A percentile compares a stretch with the other conserved stretches of the same genome.
These are phyloP conservation scores for Aspergillus floridensis DNA, from an alignment of 2,329 filamentous ascomycete genomes.

Conservation along the genomic window DNA sequence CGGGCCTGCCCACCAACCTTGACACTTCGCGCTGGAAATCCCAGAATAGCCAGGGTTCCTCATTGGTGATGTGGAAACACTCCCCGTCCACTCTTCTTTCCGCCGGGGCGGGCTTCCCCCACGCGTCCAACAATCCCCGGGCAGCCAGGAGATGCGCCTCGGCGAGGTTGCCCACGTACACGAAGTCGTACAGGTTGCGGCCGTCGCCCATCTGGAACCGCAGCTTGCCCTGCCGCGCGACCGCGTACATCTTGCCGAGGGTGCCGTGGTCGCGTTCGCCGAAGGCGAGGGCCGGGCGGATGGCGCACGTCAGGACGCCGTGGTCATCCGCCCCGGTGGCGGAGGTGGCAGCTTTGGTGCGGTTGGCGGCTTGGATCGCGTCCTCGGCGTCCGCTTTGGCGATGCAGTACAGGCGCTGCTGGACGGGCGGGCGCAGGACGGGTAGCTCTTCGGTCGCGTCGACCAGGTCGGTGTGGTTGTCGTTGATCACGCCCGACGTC, in stretches of 20 bases:
- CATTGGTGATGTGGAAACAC: slow-evolving; percentile 5
- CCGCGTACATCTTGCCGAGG: slow-evolving; percentile 7
- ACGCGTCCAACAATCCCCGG: background rate
- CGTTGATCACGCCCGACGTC: slow-evolving; percentile 7
- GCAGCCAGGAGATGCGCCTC: slow-evolving; percentile 7
- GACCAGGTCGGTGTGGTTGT: slow-evolving; percentile 7
- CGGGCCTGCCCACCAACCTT: background rate
- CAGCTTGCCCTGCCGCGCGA: background rate
- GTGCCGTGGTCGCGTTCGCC: slow-evolving; percentile 4
- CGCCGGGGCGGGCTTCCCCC: background rate
- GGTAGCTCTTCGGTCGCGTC: slow-evolving; percentile 1
- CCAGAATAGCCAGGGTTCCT: slow-evolving; percentile 9
- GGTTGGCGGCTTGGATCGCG: slow-evolving; percentile 5
- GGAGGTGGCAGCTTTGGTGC: background rate
- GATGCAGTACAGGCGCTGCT: slow-evolving; percentile 7
- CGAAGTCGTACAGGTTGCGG: slow-evolving; percentile 4
- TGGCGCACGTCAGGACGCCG: slow-evolving; percentile 1
- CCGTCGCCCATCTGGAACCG: slow-evolving; percentile 9
- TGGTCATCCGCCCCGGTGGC: background rate
- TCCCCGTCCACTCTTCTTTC: slow-evolving; percentile 2
- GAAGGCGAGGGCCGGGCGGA: slow-evolving; percentile 1
- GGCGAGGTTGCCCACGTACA: slow-evolving; percentile 7
- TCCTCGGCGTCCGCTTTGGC: slow-evolving; percentile 10
- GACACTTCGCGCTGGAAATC: slow-evolving; percentile 7
- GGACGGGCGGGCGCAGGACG: slow-evolving; percentile 1